Evolutionary conservation across 805 yeast genomes (phyloP), one percentile per base, ranked within the genome.

Genomic region (Jamesozyma spencerorum): DNA sequence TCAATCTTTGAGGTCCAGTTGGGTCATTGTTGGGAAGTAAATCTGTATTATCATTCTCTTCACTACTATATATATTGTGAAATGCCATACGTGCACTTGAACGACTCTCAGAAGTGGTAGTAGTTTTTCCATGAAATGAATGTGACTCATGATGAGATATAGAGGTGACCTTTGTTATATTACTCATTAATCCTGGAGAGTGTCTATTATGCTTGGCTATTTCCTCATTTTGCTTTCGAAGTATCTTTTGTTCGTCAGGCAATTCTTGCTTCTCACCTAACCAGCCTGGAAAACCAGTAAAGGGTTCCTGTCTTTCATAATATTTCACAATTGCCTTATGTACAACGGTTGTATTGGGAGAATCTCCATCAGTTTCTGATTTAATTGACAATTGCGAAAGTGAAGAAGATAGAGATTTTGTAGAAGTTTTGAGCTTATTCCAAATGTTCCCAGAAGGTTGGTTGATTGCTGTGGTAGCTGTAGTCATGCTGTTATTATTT

Each of bases 251-350:
- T 39, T 60, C 62, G 34, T 59, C 52, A 13, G 63, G 58, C 8
- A 57, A 34, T 5, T 60, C 63, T 30, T 58, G 61, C 20, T 55
- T 57, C 36, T 60, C 59, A 4, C 65, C 67, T 24, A 62, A 40
- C 67, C 67, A 62, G 2, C 55, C 60, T 7, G 67, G 67, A 20
- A 58, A 59, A 2, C 65, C 66, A 26, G 56, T 53, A 37, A 60
- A 60, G 1, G 60, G 62, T 29, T 53, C 60, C 34, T 53, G 57
- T 13, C 46, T 50, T 36, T 57, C 45, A 45, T 70, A 71, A 50
- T 54, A 67, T 37, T 62, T 58, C 10, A 68, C 65, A 34, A 71
- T 45, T 1, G 74, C 69, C 42, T 71, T 63, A 43, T 69, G 71
- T 4, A 72, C 60, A 6, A 70, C 59, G 0, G 77, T 71, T 26